Evolutionary conservation across 306 rosid species (phyloP), one percentile per base, ranked within the genome.

Genomic region (Coriaria nepalensis): DNA sequence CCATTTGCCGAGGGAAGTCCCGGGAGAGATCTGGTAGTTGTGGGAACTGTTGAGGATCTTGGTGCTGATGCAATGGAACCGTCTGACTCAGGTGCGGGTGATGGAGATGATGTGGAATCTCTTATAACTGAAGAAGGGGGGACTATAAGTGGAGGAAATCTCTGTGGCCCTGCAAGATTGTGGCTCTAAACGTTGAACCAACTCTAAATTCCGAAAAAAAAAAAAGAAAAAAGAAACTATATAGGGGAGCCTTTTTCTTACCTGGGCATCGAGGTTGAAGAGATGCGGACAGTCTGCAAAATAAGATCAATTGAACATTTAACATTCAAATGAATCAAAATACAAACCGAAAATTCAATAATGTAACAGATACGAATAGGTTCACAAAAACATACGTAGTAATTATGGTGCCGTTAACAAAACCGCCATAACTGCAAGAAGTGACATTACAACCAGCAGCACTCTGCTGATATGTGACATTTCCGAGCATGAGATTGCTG

Each of bases 191-290:
- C 9, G 43, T 43, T 2, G 13, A 5, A 13, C 4, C n/a, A 39
- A 40, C 8, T 29, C 7, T 38, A 20, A 35, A 10, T 4, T 0
- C 20, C 41, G 10, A 43, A 13, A 38, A 13, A 13, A 34, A 55
- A 4, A 5, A 0, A 10, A 45, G 37, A 56, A 37, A 37, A 35
- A 20, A 20, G 29, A 20, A 20, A 20, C 29, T 20, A 20, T 20
- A 3, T 20, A 20, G 29, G 2, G 29, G 3, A 3, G 2, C 29
- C 3, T 3, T 20, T 7, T 6, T 50, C 73, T 66, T 54, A 90
- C 98, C 98, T 34, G 98, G 98, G 69, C 98, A 92, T 63, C 86
- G 82, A 55, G 98, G 94, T 70, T 78, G 96, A 53, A 92, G 94
- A 55, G 76, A 77, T 2, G 87, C 43, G 7, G 93, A 71, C 58